Evolutionary conservation across 352 stramenopile species (phyloP).

Genomic region (Hyaloperonospora brassicae): DNA sequence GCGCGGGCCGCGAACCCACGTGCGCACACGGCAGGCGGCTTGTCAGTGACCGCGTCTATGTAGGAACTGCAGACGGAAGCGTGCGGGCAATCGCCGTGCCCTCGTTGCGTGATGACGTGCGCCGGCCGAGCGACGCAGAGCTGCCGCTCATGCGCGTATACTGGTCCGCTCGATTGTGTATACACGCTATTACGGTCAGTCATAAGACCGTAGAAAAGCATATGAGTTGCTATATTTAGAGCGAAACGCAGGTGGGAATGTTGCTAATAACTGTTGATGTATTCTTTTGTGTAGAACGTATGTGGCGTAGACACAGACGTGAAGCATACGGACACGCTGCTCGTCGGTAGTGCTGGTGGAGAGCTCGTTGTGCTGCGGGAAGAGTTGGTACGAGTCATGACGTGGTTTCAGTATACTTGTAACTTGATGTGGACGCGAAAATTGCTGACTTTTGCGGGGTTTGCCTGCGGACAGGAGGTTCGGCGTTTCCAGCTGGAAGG

Average conservation of each 20-base stretch:
- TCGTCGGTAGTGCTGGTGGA: constrained; percentile 31
- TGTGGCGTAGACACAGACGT: constrained; percentile 20
- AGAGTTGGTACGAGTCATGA: constrained; percentile 19
- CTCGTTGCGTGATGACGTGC: constrained; percentile 10
- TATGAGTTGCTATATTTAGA: too few species aligned
- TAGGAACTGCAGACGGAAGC: constrained; percentile 20
- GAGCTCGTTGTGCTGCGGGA: constrained; percentile 44
- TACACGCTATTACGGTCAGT: constrained; percentile 24
- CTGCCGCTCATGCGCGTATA: constrained; percentile 12
- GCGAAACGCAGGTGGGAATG: too few species aligned
- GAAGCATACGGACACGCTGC: constrained; percentile 19
- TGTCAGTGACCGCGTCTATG: constrained; percentile 18
- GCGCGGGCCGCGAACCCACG: constrained; percentile 15
- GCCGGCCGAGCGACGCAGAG: constrained; percentile 2
- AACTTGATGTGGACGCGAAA: too few species aligned
- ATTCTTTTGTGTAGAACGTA: constrained; percentile 25
- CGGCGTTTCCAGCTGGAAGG: constrained; percentile 43
- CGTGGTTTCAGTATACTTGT: neutral
- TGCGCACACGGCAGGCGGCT: constrained; percentile 12
- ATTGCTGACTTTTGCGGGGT: too few species aligned
- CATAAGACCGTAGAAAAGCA: too few species aligned
- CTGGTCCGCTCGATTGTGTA: constrained; percentile 14
- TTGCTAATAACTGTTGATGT: constrained; percentile 1
- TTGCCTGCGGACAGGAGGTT: constrained; percentile 25
- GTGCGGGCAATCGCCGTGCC: constrained; percentile 19